Conservation (phyloP, 352 stramenopile genomes). For the Pythium grandisporangium region DNA sequence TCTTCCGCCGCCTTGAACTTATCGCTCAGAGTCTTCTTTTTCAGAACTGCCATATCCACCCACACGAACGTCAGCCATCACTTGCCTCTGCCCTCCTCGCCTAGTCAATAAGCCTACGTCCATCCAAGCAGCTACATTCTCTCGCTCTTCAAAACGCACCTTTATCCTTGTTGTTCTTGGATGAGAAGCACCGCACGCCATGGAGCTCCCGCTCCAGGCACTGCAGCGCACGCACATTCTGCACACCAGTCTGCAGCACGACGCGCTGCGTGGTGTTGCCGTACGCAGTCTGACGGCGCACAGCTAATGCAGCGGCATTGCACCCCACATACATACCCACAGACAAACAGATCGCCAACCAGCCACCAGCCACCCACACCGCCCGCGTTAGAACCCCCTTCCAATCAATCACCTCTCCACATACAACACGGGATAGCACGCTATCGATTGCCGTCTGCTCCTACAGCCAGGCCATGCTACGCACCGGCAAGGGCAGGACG, state of each 20-base stretch:
- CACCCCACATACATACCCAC: conserved; percentile 3
- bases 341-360: too few species aligned
- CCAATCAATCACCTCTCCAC: not conserved
- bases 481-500: conserved; percentile 44
- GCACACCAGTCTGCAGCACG: conserved; percentile 4
- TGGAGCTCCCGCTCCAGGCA: too few species aligned
- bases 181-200: conserved; percentile 21
- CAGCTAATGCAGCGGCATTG: conserved; percentile 4
- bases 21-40: conserved; percentile 49
- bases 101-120: too few species aligned
- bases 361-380: too few species aligned
- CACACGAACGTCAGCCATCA: too few species aligned
- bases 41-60: conserved; percentile 2
- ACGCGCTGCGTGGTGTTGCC: conserved; percentile 3
- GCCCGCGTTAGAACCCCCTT: too few species aligned
- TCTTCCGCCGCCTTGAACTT: conserved; percentile 48
- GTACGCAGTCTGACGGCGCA: conserved; percentile 10
- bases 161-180: conserved; percentile 54
- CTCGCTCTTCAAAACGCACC: not conserved
- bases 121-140: too few species aligned
- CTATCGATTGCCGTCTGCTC: not conserved
- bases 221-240: conserved; percentile 10
- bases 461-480: conserved; percentile 7
- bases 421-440: conserved; percentile 1
- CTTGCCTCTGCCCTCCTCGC: too few species aligned